phyloP scores from a whole-genome alignment of 2,329 filamentous ascomycete genomes.

The Pseudogymnoascus sp. region DNA sequence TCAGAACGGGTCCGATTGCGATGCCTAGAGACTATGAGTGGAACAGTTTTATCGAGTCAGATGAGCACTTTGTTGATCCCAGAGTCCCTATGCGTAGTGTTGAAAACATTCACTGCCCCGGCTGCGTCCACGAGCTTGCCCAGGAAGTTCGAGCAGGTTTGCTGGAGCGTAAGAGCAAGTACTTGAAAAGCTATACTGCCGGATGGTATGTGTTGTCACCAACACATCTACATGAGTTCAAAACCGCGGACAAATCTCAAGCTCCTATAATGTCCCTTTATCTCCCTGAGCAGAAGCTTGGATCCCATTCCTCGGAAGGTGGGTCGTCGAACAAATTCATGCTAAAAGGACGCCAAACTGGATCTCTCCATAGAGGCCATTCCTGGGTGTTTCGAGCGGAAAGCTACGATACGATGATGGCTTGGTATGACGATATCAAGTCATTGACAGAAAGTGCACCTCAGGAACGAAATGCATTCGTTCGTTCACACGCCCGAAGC shows the following conservation, averaged over 20 bases:
- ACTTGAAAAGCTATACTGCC: conserved; percentile 92
- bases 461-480: conserved; percentile 81
- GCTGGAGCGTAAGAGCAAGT: conserved; percentile 97
- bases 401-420: conserved; percentile 88
- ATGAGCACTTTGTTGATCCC: conserved; percentile 83
- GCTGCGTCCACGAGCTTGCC: conserved; percentile 72
- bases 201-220: conserved; percentile 71
- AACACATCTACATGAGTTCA: conserved; percentile 97
- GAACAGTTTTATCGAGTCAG: conserved; percentile 69
- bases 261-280: conserved; percentile 95
- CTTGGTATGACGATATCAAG: conserved; percentile 93
- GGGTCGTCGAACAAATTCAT: conserved; percentile 96
- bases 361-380: conserved; percentile 78
- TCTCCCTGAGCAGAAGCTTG: conserved; percentile 89
- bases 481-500: conserved; percentile 73
- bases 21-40: conserved; percentile 95
- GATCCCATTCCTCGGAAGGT: conserved; percentile 75
- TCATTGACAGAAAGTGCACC: conserved; percentile 80
- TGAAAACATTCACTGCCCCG: conserved; percentile 84
- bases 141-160: conserved; percentile 84
- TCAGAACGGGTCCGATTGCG: conserved; percentile 77
- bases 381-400: conserved; percentile 68
- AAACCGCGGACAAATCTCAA: conserved; percentile 89
- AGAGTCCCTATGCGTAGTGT: conserved; percentile 68
- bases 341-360: conserved; percentile 91